Conservation (phyloP, 2,329 filamentous ascomycete genomes). For the Graphilbum ipis-grandicollis region DNA sequence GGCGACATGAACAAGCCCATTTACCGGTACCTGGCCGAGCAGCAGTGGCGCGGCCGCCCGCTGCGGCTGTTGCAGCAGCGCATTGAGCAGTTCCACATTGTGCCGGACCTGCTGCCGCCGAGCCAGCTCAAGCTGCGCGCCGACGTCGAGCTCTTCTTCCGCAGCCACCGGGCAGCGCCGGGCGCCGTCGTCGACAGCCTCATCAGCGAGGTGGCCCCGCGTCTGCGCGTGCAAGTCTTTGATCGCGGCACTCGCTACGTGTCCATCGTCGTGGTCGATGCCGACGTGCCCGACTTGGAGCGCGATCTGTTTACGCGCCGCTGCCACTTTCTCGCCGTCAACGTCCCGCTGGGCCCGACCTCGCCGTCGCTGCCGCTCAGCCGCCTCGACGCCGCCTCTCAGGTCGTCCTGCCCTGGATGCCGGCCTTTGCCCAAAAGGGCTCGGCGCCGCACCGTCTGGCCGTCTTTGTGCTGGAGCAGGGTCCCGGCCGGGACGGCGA, state of each 20-base stretch:
- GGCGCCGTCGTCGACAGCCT: constrained; percentile 64
- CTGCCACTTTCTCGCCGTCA: constrained; percentile 72
- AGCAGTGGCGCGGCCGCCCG: constrained; percentile 76
- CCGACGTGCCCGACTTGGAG: constrained; percentile 70
- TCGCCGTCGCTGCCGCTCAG: constrained; percentile 47
- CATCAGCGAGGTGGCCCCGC: constrained; percentile 56
- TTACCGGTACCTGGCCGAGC: constrained; percentile 75
- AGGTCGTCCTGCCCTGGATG: constrained; percentile 66
- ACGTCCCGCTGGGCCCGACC: constrained; percentile 34
- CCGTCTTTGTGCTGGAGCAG: constrained; percentile 73
- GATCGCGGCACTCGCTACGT: constrained; percentile 66
- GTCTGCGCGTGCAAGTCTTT: constrained; percentile 72
- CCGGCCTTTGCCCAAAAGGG: constrained; percentile 82
- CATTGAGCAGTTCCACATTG: constrained; percentile 68
- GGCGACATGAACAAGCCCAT: constrained; percentile 94
- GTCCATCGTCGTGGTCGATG: constrained; percentile 71
- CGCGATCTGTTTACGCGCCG: constrained; percentile 61
- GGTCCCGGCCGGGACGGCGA: constrained; percentile 27
- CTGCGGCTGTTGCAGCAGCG: constrained; percentile 68
- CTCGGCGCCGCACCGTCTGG: constrained; percentile 75
- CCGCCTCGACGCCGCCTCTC: constrained; percentile 36
- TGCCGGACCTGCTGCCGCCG: constrained; percentile 67
- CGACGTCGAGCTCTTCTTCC: constrained; percentile 72
- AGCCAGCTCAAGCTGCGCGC: constrained; percentile 53
- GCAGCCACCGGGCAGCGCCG: constrained; percentile 48